A percentile compares a stretch with the other conserved stretches of the same genome.
These are phyloP conservation scores for Syncephalastrum sp. DNA, from an alignment of 371 early-diverging fungal species.

Conservation along the genomic window DNA sequence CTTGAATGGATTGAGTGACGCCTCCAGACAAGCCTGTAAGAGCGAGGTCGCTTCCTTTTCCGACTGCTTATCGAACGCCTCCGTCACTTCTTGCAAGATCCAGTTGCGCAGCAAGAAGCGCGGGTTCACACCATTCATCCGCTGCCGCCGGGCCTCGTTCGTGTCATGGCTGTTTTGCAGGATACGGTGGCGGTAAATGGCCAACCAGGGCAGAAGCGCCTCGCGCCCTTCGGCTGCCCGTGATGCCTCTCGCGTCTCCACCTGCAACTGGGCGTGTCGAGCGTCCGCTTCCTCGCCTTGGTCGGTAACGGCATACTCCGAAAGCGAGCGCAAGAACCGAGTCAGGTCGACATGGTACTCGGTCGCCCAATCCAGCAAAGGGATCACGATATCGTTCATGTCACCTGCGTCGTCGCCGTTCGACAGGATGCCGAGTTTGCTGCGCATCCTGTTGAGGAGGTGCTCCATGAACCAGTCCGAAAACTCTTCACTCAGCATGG, in stretches of 20 bases:
- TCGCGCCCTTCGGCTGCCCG: conserved; percentile 16
- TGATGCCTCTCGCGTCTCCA: conserved; percentile 26
- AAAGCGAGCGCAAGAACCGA: conserved; percentile 69
- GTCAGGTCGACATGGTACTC: conserved; percentile 67
- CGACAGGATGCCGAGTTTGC: conserved; percentile 48
- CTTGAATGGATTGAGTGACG: conserved; percentile 58
- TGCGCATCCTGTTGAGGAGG: conserved; percentile 56
- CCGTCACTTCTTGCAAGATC: conserved; percentile 69
- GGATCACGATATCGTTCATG: conserved; percentile 58
- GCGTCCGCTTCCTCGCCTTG: conserved; percentile 42
- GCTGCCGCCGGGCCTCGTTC: conserved; percentile 27
- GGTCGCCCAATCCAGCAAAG: conserved; percentile 67
- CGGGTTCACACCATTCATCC: conserved; percentile 68
- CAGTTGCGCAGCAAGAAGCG: conserved; percentile 74
- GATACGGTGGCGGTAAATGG: conserved; percentile 54
- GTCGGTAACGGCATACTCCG: conserved; percentile 26
- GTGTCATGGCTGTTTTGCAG: conserved; percentile 28
- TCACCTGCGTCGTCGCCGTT: conserved; percentile 33
- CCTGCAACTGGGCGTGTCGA: conserved; percentile 35
- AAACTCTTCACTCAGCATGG: conserved; percentile 51
- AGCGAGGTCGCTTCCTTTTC: conserved; percentile 29
- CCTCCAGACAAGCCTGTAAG: conserved; percentile 53
- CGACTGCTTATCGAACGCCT: conserved; percentile 38
- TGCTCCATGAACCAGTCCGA: conserved; percentile 49
- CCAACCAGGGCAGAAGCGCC: conserved; percentile 39